Conservation (phyloP, 163 green algal species). For the Picocystis sp. region DNA sequence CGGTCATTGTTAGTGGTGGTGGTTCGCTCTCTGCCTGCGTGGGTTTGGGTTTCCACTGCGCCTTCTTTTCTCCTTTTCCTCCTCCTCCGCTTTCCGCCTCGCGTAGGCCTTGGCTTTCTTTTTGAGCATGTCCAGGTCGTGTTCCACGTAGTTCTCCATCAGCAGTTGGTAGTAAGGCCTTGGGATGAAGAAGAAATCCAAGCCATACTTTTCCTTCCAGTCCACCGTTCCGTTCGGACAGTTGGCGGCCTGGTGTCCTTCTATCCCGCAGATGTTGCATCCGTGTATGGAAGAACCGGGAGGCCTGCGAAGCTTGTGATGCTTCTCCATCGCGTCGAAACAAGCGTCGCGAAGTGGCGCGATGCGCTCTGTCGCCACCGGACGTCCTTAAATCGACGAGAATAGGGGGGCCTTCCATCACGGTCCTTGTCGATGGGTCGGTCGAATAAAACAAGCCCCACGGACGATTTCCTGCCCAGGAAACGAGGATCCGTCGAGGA, state of each 20-base stretch:
- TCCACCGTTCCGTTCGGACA: constrained; percentile 15
- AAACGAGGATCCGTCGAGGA: no score
- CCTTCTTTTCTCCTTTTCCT: constrained; percentile 3
- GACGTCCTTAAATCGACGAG: no score
- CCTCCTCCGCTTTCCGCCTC: constrained; percentile 2
- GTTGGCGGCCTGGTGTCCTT: constrained; percentile 15
- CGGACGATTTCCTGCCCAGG: no score
- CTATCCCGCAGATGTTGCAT: constrained; percentile 18
- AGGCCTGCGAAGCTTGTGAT: constrained; percentile 13
- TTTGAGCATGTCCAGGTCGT: constrained; percentile 7
- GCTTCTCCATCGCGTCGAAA: constrained; percentile 21
- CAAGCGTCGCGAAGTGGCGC: no score
- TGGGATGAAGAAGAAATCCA: background rate
- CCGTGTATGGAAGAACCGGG: constrained; percentile 4
- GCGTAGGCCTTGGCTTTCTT: constrained; percentile 8
- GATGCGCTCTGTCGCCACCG: no score
- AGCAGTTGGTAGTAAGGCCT: background rate
- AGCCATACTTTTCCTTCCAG: constrained; percentile 8
- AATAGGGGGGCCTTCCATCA: no score
- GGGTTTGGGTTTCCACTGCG: no score
- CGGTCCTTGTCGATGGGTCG: no score
- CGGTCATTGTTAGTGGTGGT: background rate
- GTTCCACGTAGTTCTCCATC: background rate
- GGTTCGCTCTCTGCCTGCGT: no score
- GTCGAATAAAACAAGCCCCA: no score